These are phyloP conservation scores for Talaromyces sp. DNA, from an alignment of 2,329 filamentous ascomycete species.

Conservation along the genomic window DNA sequence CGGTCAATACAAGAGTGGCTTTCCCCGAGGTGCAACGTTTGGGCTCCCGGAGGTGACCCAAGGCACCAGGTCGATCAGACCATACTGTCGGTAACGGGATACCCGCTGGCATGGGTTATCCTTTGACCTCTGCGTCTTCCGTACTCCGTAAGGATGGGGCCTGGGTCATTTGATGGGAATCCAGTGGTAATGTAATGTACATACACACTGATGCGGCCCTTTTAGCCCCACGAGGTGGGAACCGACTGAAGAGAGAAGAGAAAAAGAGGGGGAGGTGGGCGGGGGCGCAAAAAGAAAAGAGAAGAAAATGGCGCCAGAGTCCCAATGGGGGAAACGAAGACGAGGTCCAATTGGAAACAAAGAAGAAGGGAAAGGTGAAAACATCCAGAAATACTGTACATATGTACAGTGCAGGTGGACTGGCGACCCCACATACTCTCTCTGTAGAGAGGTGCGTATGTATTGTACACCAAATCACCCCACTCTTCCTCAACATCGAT, in stretches of 20 bases:
- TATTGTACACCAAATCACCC: too few relatives aligned
- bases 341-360: background rate
- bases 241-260: too few relatives aligned
- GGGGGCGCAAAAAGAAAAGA: background rate
- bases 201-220: too few relatives aligned
- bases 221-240: too few relatives aligned
- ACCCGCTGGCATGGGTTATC: constrained; percentile 17
- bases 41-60: constrained; percentile 14
- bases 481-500: constrained; percentile 1
- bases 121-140: constrained; percentile 10
- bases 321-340: too few relatives aligned
- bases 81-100: constrained; percentile 20
- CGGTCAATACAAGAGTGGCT: background rate
- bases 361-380: background rate
- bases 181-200: too few relatives aligned
- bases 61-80: constrained; percentile 20
- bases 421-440: too few relatives aligned
- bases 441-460: too few relatives aligned
- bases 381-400: too few relatives aligned
- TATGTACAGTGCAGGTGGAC: too few relatives aligned
- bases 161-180: background rate
- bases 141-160: background rate
- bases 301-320: background rate
- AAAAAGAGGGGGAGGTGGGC: background rate
- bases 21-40: constrained; percentile 4